Evolutionary conservation across 148 eudicot species (phyloP), one percentile per base, ranked within the genome.

Genomic region (Rhododendron kiyosumense): DNA sequence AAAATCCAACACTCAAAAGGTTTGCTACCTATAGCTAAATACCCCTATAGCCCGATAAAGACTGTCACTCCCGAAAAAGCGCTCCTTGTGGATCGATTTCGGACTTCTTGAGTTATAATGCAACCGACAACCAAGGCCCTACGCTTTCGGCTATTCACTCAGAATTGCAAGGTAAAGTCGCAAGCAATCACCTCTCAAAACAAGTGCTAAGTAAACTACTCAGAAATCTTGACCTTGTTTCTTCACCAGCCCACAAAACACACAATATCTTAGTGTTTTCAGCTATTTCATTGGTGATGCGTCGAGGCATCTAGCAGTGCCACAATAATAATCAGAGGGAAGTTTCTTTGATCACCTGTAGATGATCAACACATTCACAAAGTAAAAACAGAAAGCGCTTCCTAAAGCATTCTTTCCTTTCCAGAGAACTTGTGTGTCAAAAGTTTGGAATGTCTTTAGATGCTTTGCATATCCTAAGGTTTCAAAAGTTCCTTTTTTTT

Each of bases 361-460:
- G 28, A 63, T 36, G 3, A 78, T 24, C 81, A 24, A 78, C 32
- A 46, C 59, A 46, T 11, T 48, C 57, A 10, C 4, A 77, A 77
- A 17, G 46, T 43, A 10, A 43, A 43, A 9, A 38, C 2, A 7
- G 30, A 38, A 77, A 41, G 80, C 12, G 15, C 46, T 45, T 48
- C 32, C 81, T 78, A 78, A 78, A 78, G 57, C 34, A 46, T 26
- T 46, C 57, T 45, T 82, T 54, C 71, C 13, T 59, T 15, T 54
- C 32, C 59, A 11, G 12, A 84, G 15, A 9, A 46, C 81, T 46
- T 78, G 17, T n/a, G n/a, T 46, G 3, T 22, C 54, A 12, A 46
- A 46, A 79, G 85, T 75, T 81, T 59, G 84, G 82, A 81, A 87
- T 81, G 59, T 17, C 26, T 85, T 73, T 24, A 12, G 46, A 59